These are phyloP conservation scores for Eustoma russellianum DNA, from an alignment of 257 asterid genomes.

Conservation along the genomic window DNA sequence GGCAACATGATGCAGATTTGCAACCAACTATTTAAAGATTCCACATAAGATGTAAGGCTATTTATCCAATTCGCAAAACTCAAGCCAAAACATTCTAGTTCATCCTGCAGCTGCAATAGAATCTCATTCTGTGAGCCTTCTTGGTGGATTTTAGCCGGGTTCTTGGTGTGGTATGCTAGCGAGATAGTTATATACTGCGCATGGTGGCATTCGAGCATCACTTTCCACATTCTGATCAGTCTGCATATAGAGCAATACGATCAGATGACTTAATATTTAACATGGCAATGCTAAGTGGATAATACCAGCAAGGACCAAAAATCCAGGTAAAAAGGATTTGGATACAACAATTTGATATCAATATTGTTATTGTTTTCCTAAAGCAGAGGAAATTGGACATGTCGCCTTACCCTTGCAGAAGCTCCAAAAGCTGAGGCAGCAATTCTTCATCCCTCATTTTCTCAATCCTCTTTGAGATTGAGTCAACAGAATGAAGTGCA, in stretches of 20 bases:
- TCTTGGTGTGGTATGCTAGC: constrained; percentile 78
- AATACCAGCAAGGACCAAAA: neutral
- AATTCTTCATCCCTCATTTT: constrained; percentile 92
- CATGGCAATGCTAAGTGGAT: neutral
- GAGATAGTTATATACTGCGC: constrained; percentile 92
- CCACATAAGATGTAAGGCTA: constrained; percentile 73
- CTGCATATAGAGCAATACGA: constrained; percentile 26
- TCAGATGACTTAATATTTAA: too few relatives aligned
- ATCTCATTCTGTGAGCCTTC: constrained; percentile 72
- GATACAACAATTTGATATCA: neutral
- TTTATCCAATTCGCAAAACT: constrained; percentile 94
- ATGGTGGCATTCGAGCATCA: constrained; percentile 97
- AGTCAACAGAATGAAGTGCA: constrained; percentile 83
- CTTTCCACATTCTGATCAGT: constrained; percentile 87
- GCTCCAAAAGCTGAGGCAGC: constrained; percentile 85
- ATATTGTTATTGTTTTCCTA: neutral
- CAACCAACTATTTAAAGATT: constrained; percentile 84
- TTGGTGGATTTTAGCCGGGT: constrained; percentile 27
- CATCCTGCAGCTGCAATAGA: constrained; percentile 66
- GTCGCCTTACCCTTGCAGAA: constrained; percentile 70
- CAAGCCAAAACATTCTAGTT: constrained; percentile 86
- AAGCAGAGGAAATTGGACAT: neutral
- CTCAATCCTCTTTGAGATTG: constrained; percentile 88
- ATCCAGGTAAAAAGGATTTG: too few relatives aligned
- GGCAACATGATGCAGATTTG: constrained; percentile 90